Conservation (phyloP, 1,284 basidiomycete species). For the Cutaneotrichosporon mucoides region DNA sequence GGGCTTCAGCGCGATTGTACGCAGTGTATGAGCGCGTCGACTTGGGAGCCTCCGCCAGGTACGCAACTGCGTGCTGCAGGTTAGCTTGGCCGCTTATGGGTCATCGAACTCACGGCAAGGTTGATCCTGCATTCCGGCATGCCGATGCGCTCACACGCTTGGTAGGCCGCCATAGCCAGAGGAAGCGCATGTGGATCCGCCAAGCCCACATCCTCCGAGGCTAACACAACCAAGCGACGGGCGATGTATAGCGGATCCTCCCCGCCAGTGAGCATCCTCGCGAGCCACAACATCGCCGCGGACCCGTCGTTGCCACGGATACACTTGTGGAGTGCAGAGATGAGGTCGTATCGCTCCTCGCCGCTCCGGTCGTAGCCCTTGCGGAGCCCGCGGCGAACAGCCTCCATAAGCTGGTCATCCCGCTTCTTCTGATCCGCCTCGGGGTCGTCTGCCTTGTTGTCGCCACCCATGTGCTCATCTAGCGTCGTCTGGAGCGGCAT, state of each 20-base stretch:
- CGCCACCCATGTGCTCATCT: not conserved
- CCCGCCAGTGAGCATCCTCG: conserved; percentile 67
- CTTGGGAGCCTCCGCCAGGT: conserved; percentile 77
- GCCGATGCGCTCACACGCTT: conserved; percentile 74
- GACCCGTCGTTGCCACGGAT: conserved; percentile 73
- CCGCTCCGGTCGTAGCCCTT: conserved; percentile 67
- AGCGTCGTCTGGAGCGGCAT: conserved; percentile 25
- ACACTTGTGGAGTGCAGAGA: conserved; percentile 81
- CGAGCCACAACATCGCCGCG: conserved; percentile 86
- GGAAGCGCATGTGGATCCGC: conserved; percentile 68
- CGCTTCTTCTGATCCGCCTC: conserved; percentile 4
- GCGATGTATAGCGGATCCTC: conserved; percentile 85
- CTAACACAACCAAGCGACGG: conserved; percentile 73
- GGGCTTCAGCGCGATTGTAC: conserved; percentile 66
- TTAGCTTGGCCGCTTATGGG: not conserved
- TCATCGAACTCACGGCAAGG: conserved; percentile 33
- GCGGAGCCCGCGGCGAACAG: conserved; percentile 45
- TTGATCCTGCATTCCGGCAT: conserved; percentile 63
- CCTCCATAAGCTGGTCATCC: conserved; percentile 47
- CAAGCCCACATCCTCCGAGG: conserved; percentile 81
- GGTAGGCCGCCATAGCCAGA: conserved; percentile 67
- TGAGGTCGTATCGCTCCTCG: conserved; percentile 78
- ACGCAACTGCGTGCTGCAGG: conserved; percentile 64
- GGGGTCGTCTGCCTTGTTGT: conserved; percentile 2
- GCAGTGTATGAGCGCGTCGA: conserved; percentile 73